phyloP scores from a whole-genome alignment of 257 asterid genomes.

The Datura wrightii region DNA sequence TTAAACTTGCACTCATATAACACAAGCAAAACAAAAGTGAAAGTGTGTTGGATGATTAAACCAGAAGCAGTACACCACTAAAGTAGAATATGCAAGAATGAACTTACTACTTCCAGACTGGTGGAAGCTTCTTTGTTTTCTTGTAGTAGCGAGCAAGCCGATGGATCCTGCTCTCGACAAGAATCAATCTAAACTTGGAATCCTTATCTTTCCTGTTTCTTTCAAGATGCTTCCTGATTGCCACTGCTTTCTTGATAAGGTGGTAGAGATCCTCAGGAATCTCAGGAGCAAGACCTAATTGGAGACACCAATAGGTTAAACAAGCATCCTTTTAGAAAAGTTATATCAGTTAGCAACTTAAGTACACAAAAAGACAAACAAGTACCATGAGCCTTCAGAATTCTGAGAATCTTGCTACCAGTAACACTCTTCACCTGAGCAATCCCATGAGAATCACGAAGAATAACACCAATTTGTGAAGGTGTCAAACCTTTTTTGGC shows the following conservation, averaged over 20 bases:
- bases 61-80: neutral
- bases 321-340: no score
- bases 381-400: constrained; percentile 50
- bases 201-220: constrained; percentile 55
- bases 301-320: neutral
- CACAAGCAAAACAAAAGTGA: neutral
- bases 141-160: constrained; percentile 54
- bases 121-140: constrained; percentile 57
- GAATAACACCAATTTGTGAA: constrained; percentile 53
- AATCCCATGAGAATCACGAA: constrained; percentile 56
- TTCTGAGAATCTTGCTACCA: constrained; percentile 48
- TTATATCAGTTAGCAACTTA: neutral
- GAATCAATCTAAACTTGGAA: constrained; percentile 52
- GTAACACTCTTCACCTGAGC: constrained; percentile 55
- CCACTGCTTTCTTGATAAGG: constrained; percentile 54
- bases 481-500: constrained; percentile 53
- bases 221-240: constrained; percentile 52
- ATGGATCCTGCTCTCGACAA: constrained; percentile 54
- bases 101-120: constrained; percentile 54
- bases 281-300: constrained; percentile 49
- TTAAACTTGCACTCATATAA: neutral
- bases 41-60: neutral
- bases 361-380: neutral
- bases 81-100: neutral
- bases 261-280: constrained; percentile 53